Evolutionary conservation across 2,329 filamentous ascomycete genomes (phyloP), one percentile per base, ranked within the genome.

Genomic region (Knoxdaviesia capensis): DNA sequence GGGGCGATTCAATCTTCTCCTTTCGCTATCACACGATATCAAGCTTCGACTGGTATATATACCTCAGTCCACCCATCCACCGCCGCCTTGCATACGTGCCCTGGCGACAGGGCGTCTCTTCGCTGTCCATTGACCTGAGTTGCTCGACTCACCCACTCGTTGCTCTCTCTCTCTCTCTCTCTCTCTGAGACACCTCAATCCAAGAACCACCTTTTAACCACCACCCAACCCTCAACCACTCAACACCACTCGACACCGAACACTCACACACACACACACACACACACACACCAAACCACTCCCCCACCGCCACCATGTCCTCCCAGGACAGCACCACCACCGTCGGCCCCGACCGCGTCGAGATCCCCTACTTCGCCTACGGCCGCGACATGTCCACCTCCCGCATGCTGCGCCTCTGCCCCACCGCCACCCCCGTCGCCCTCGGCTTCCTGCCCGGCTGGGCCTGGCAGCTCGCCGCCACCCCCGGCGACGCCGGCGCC

Each of bases 321-420:
- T 40, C 37, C n/a, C 11, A 34, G 9, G 30, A 29, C 10, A 35
- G 31, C 31, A 29, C 37, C 31, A 30, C 40, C 5, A 43, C 41
- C 8, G 33, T 38, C n/a, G 11, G 31, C 41, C 4, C 11, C 41
- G 35, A 52, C 40, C 20, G 20, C 20, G 3, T 20, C 20, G 58
- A 60, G 46, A 50, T 59, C 41, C 55, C 74, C 48, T 81, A 81
- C 62, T 81, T 83, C 53, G 79, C 71, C 50, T 83, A 79, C 56
- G 79, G 78, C 47, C 76, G 69, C 53, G 83, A 83, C 55, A 66
- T 83, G 44, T 80, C 74, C 54, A 65, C 66, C 1, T 56, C 64
- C 31, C 77, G 82, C 56, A 83, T 84, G 79, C 50, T 50, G 4
- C 49, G 54, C 38, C 74, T 77, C 41, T 83, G 79, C 52, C 76